Conservation (phyloP, 768 basidiomycete species). For the Phylloporus sp. region DNA sequence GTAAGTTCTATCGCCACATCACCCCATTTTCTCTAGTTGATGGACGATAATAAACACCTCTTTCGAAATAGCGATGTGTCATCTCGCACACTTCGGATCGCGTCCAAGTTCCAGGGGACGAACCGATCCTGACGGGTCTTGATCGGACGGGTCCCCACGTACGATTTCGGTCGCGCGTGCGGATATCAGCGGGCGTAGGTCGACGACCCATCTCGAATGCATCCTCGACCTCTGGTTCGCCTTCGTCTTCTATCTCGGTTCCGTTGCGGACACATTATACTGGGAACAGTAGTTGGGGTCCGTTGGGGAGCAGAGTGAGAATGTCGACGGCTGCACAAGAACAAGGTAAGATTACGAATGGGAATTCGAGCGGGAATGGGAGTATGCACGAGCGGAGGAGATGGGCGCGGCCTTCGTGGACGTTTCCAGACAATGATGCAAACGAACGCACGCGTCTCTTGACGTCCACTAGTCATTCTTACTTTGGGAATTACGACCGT, state of each 20-base stretch:
- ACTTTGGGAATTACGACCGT: slow-evolving; percentile 18
- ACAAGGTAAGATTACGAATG: slow-evolving; percentile 4
- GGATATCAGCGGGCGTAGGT: slow-evolving; percentile 67
- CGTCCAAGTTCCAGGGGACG: slow-evolving; percentile 16
- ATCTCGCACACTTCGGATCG: slow-evolving; percentile 3
- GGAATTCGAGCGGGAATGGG: background rate
- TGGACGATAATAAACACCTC: no score
- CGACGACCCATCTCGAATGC: slow-evolving; percentile 32
- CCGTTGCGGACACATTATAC: slow-evolving; percentile 62
- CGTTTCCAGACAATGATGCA: slow-evolving; percentile 11
- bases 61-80: no score
- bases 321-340: slow-evolving; percentile 21
- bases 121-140: slow-evolving; percentile 2
- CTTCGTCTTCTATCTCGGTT: slow-evolving; percentile 77
- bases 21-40: no score
- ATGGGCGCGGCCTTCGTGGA: slow-evolving; percentile 4
- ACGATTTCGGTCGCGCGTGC: slow-evolving; percentile 69
- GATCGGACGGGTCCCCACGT: slow-evolving; percentile 34
- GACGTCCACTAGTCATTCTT: slow-evolving; percentile 18
- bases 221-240: slow-evolving; percentile 53
- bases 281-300: slow-evolving; percentile 51
- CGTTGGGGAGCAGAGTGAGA: slow-evolving; percentile 55
- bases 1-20: slow-evolving; percentile 12
- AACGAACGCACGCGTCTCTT: slow-evolving; percentile 40
- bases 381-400: background rate